Evolutionary conservation across 257 asterid genomes (phyloP).

Genomic region (Nemophila menziesii): DNA sequence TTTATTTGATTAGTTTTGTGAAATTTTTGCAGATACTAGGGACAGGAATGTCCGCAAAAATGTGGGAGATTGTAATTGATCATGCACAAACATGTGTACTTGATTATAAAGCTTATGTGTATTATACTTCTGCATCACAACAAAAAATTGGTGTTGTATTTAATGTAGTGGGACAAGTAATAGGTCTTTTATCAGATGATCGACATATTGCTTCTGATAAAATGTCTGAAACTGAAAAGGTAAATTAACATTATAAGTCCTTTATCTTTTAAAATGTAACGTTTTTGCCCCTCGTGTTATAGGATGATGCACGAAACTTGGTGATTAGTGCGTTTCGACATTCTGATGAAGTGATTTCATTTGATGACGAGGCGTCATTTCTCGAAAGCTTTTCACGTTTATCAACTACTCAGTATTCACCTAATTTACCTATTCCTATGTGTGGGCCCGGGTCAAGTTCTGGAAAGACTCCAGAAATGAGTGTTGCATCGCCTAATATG

Average conservation of each 20-base stretch:
- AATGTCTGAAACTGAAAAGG: constrained; percentile 73
- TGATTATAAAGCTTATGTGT: constrained; percentile 47
- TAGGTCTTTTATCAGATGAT: constrained; percentile 47
- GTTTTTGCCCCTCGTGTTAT: no score
- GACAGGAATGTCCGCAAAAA: constrained; percentile 75
- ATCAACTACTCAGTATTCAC: constrained; percentile 24
- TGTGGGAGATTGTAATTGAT: constrained; percentile 72
- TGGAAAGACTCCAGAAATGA: no score
- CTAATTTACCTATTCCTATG: constrained; percentile 22
- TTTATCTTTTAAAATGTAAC: not conserved
- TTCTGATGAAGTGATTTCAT: constrained; percentile 43
- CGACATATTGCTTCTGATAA: constrained; percentile 42
- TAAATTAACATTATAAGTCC: not conserved
- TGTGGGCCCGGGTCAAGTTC: not conserved
- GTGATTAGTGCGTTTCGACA: constrained; percentile 53
- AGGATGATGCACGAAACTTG: constrained; percentile 53
- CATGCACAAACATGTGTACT: constrained; percentile 82
- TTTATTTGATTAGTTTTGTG: constrained; percentile 4
- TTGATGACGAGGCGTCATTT: constrained; percentile 46
- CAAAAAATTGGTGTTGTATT: constrained; percentile 53
- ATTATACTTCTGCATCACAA: constrained; percentile 32
- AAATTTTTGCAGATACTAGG: constrained; percentile 62
- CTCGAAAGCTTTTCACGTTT: constrained; percentile 18
- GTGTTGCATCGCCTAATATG: no score
- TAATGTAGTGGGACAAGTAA: constrained; percentile 62